Base-by-base conservation (phyloP, 257 asterid genomes). In the Ilex aquifolium region DNA sequence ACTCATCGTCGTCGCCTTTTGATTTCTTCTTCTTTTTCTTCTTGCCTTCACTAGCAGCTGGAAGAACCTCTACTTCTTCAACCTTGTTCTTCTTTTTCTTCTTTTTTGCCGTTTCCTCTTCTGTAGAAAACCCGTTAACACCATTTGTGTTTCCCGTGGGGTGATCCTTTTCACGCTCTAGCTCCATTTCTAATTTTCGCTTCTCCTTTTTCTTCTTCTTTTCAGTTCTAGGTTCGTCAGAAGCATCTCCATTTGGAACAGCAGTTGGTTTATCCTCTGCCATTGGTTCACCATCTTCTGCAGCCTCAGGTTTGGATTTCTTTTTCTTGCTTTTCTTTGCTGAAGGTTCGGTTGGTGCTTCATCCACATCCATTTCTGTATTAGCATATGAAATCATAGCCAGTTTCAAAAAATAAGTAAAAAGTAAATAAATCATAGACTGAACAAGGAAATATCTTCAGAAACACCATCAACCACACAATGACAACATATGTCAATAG, bases 151-250 rank as follows among this genome's bases (percentile, higher is more conserved):
- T 65, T 32, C 42, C 66, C 29, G 65, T 61, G 5, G 44, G 29
- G 57, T 50, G 70, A 39, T 63, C 75, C 57, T 72, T 71, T 64
- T 65, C 66, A n/a, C 56, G 63, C 29, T 72, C 82, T n/a, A 44
- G 62, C 62, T 77, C 82, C 14, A 69, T 63, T 16, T 74, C 83
- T 55, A 66, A 60, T 65, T 88, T 91, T 65, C 91, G 71, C 76
- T 88, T 88, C 67, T 87, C 90, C 57, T 72, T 85, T 68, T 85
- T 90, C 86, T 86, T 88, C 84, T 88, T 85, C 85, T 86, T 88
- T 31, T 85, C 95, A 1, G 84, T 74, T 78, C 81, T 88, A 3
- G 84, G 87, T 78, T 78, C 90, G 46, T 73, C 93, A 3, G 83
- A 48, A 5, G 79, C 81, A 49, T 73, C 83, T 36, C 85, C 87